A percentile compares a stretch with the other conserved stretches of the same genome.
Conservation (phyloP, 805 yeast species). For the Pichia californica region DNA sequence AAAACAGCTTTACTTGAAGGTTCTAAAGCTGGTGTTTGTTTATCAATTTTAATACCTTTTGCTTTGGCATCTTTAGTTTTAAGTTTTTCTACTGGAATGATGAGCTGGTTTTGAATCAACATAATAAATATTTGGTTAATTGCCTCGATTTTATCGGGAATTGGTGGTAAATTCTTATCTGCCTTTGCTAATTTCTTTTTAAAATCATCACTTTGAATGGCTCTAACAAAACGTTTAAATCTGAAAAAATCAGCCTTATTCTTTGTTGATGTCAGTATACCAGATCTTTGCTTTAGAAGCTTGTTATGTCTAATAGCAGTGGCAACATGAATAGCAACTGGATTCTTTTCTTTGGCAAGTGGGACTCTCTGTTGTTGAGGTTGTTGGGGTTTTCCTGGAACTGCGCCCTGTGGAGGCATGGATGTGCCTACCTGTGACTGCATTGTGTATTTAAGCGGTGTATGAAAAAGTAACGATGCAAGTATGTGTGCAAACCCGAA, state of each 20-base stretch:
- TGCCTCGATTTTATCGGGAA: conserved; percentile 37
- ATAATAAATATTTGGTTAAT: conserved; percentile 59
- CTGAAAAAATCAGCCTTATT: conserved; percentile 78
- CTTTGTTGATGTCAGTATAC: conserved; percentile 52
- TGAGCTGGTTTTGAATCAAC: conserved; percentile 65
- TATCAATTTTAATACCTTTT: conserved; percentile 56
- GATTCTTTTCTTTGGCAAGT: conserved; percentile 31
- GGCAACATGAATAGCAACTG: conserved; percentile 65
- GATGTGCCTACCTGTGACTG: too few species aligned
- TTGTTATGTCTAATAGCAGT: conserved; percentile 58
- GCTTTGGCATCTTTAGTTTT: conserved; percentile 61
- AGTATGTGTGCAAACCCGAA: too few species aligned
- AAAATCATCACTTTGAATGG: conserved; percentile 69
- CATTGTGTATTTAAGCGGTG: too few species aligned
- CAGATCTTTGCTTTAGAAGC: conserved; percentile 74
- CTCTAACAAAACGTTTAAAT: conserved; percentile 75
- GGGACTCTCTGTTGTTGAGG: conserved; percentile 18
- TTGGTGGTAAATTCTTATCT: conserved; percentile 33
- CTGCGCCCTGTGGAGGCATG: neutral
- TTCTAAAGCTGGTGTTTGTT: conserved; percentile 52
- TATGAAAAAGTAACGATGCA: too few species aligned
- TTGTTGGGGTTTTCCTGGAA: neutral
- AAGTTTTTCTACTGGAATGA: conserved; percentile 71
- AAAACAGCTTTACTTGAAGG: conserved; percentile 52
- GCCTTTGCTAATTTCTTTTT: conserved; percentile 27